A percentile compares a stretch with the other conserved stretches of the same genome.
Conservation (phyloP, 1,284 basidiomycete genomes). For the Trichosporon coremiiforme region DNA sequence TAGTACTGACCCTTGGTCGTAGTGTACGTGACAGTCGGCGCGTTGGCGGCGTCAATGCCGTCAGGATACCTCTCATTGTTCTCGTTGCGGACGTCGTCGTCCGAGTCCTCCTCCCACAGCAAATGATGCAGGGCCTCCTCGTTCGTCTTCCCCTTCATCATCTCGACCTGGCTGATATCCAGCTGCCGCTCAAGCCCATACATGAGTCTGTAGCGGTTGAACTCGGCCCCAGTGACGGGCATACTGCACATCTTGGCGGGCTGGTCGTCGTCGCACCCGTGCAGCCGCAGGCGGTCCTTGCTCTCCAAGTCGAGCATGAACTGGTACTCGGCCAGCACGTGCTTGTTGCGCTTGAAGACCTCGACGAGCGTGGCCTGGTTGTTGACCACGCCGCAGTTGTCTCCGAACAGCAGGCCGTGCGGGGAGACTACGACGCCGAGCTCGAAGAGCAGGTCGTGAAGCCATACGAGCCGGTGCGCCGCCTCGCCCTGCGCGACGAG, state of each 20-base stretch:
- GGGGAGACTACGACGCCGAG: neutral
- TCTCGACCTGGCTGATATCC: slow-evolving; percentile 14
- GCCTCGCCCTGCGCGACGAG: slow-evolving; percentile 19
- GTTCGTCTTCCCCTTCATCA: slow-evolving; percentile 14
- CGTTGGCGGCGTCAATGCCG: neutral
- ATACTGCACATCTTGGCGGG: slow-evolving; percentile 14
- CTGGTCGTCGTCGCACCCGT: slow-evolving; percentile 15
- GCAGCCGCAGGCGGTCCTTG: slow-evolving; percentile 15
- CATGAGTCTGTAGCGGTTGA: slow-evolving; percentile 14
- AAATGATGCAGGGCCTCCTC: slow-evolving; percentile 7
- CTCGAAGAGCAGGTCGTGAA: slow-evolving; percentile 5
- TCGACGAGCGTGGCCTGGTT: slow-evolving; percentile 12
- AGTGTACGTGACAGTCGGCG: neutral
- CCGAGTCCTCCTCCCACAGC: slow-evolving; percentile 5
- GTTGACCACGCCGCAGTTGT: slow-evolving; percentile 16
- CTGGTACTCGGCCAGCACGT: slow-evolving; percentile 15
- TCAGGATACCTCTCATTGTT: neutral
- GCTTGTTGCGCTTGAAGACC: slow-evolving; percentile 18
- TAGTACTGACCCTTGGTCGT: neutral
- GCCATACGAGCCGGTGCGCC: neutral
- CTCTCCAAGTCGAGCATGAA: slow-evolving; percentile 14
- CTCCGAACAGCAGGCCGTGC: slow-evolving; percentile 6
- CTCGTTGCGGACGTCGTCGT: slow-evolving; percentile 8
- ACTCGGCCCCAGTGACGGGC: slow-evolving; percentile 9
- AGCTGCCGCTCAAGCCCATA: slow-evolving; percentile 16